Conservation (phyloP, 78 protist species). For the Bodo saltans region DNA sequence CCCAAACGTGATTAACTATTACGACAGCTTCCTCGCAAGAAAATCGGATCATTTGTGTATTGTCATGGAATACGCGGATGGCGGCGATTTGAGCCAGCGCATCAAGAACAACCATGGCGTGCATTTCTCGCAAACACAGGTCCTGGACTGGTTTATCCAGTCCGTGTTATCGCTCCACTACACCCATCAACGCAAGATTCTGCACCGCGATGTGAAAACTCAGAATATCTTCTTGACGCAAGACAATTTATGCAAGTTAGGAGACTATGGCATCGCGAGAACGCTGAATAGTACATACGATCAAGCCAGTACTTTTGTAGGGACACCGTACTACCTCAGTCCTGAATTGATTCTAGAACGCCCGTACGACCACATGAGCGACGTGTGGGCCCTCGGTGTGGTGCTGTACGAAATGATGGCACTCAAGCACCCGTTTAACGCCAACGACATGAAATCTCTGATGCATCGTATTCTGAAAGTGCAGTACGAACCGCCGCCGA, state of each 20-base stretch:
- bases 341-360: slow-evolving; percentile 80
- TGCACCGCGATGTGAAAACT: slow-evolving; percentile 76
- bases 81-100: slow-evolving; percentile 28
- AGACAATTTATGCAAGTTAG: slow-evolving; percentile 61
- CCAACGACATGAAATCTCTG: slow-evolving; percentile 36
- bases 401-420: slow-evolving; percentile 45
- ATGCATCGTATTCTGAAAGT: slow-evolving; percentile 10
- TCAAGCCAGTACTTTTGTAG: slow-evolving; percentile 70
- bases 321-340: slow-evolving; percentile 87
- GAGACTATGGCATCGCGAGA: slow-evolving; percentile 91
- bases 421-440: slow-evolving; percentile 43
- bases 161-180: slow-evolving; percentile 54
- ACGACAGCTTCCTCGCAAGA: slow-evolving; percentile 60
- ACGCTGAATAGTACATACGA: slow-evolving; percentile 59
- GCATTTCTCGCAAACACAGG: neutral
- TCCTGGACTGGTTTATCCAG: slow-evolving; percentile 61
- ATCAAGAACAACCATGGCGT: neutral
- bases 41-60: slow-evolving; percentile 61
- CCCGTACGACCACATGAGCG: slow-evolving; percentile 34
- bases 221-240: slow-evolving; percentile 75
- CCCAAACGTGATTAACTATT: slow-evolving; percentile 65
- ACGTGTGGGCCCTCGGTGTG: slow-evolving; percentile 56
- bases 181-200: slow-evolving; percentile 51
- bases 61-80: slow-evolving; percentile 86
- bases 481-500: slow-evolving; percentile 33